Evolutionary conservation across 1,284 basidiomycete species (phyloP).

Genomic region (Paramarasmius palmivorus): DNA sequence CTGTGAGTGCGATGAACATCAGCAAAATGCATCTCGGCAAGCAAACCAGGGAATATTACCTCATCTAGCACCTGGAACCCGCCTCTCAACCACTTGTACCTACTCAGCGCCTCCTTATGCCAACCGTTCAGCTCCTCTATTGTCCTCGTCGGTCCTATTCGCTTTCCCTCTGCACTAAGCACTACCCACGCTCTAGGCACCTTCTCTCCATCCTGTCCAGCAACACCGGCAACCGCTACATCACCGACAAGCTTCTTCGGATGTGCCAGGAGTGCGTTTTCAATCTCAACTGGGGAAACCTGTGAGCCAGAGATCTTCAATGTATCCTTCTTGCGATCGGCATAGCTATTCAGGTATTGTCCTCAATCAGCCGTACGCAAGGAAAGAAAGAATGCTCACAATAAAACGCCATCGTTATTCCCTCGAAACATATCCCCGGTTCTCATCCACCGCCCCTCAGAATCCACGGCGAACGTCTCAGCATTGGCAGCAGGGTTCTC

Average conservation of each 20-base stretch:
- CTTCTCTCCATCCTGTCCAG: too few relatives aligned
- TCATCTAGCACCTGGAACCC: too few relatives aligned
- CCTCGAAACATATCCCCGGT: slow-evolving; percentile 71
- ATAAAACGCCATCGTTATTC: slow-evolving; percentile 58
- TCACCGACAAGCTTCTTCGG: slow-evolving; percentile 59
- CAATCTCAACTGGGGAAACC: slow-evolving; percentile 75
- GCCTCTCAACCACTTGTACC: too few relatives aligned
- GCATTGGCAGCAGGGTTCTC: not conserved
- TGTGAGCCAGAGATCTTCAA: slow-evolving; percentile 73
- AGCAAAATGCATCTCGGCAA: too few relatives aligned
- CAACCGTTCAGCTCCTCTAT: too few relatives aligned
- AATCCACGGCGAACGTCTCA: slow-evolving; percentile 54
- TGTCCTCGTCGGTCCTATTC: too few relatives aligned
- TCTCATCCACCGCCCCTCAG: slow-evolving; percentile 51
- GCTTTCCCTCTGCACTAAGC: too few relatives aligned
- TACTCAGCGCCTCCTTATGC: too few relatives aligned
- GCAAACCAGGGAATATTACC: too few relatives aligned
- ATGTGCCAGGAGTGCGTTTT: slow-evolving; percentile 59
- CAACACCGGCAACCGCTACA: slow-evolving; percentile 28
- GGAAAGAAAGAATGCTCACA: slow-evolving; percentile 40
- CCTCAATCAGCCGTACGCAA: not conserved
- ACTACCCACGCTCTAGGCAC: too few relatives aligned
- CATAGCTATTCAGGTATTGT: slow-evolving; percentile 40
- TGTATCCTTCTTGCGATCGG: slow-evolving; percentile 61
- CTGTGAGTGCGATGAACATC: too few relatives aligned